Base-by-base conservation (phyloP, 2,329 filamentous ascomycete species). In the Fusarium pininemorale region DNA sequence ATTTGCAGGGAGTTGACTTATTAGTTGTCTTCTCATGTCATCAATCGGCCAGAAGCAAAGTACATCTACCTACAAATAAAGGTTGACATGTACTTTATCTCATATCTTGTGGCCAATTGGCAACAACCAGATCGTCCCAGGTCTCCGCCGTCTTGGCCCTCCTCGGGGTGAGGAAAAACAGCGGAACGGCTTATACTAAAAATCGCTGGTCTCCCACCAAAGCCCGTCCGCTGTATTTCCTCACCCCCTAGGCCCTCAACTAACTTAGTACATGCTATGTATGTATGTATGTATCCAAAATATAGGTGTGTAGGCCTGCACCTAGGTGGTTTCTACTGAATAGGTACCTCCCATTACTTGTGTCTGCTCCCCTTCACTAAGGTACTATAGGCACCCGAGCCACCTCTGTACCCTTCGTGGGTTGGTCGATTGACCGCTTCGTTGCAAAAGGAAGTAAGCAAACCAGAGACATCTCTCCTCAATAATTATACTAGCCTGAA, bases 31-130 rank as follows among this genome's bases (percentile, higher is more conserved):
- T 55, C 61, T 62, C 66, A 70, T 53, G 59, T 71, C 63, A 62
- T 58, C 53, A 51, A 63, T 51, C 32, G 50, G 44, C 65, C 60
- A 62, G 68, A 44, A 65, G 56, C 51, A 28, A 74, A 63, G 74
- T 78, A 77, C 70, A 61, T 75, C 39, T 64, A 73, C 66, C 44
- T 67, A 51, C 53, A 53, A 62, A 48, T 41, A 53, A 56, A 24
- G 41, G 57, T 63, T 72, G 32, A 16, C 28, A 71, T 70, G 68
- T 70, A 70, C 66, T 70, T 48, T 41, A 45, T 55, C 35, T 38
- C 30, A 32, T 45, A 53, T 59, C 51, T 60, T 44, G 61, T 64
- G 62, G 47, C 75, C 75, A 77, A 78, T 77, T 75, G 70, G 39
- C 56, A 53, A 45, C 39, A 35, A 35, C 63, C 51, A 50, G 59